Evolutionary conservation across 176 grass and related monocot species (phyloP).

Genomic region (Zoysia pacifica): DNA sequence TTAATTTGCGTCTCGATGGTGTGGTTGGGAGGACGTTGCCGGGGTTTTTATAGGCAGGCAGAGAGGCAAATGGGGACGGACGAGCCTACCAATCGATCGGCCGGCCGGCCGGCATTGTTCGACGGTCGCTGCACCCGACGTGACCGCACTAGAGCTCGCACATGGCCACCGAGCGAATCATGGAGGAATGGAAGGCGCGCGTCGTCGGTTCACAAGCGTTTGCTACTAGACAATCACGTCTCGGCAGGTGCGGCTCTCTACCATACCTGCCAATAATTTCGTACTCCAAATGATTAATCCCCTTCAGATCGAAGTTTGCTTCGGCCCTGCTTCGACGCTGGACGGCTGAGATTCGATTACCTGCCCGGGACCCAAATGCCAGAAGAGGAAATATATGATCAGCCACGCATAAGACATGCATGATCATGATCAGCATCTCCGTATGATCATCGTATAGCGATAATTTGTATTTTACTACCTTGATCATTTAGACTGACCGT

Average conservation of each 20-base stretch:
- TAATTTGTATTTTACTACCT: background rate
- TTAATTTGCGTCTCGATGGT: constrained; percentile 35
- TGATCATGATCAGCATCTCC: background rate
- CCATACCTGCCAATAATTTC: constrained; percentile 16
- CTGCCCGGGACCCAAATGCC: background rate
- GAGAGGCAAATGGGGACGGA: background rate
- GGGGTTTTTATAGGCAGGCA: constrained; percentile 45
- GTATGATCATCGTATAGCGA: too few relatives aligned
- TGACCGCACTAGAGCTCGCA: background rate
- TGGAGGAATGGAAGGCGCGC: constrained; percentile 13
- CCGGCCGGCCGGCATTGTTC: background rate
- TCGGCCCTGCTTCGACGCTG: background rate
- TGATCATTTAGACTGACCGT: background rate
- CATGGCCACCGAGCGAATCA: constrained; percentile 45
- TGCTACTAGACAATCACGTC: background rate
- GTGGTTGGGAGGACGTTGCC: constrained; percentile 27
- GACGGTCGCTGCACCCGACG: constrained; percentile 38
- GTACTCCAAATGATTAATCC: background rate
- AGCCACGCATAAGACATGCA: background rate
- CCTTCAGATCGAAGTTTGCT: too few relatives aligned
- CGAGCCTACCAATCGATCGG: background rate
- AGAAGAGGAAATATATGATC: background rate
- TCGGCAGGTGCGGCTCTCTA: background rate
- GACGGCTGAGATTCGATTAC: background rate
- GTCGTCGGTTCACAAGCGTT: constrained; percentile 11